phyloP scores from a whole-genome alignment of 805 yeast genomes.

The Yamadazyma akitaensis region DNA sequence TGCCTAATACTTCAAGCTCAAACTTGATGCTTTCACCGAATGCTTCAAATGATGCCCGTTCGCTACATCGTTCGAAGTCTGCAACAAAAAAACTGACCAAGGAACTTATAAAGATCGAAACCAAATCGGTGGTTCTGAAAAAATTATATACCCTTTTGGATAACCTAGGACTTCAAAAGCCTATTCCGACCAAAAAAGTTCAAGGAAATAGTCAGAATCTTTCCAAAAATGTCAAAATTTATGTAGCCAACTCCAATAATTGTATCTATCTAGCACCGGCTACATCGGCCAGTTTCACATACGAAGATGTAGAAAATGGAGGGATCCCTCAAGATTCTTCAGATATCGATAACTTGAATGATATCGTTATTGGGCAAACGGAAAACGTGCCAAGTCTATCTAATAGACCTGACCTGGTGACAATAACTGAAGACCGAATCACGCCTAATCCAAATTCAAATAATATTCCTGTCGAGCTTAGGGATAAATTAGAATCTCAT shows the following conservation, averaged over 20 bases:
- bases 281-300: constrained; percentile 36
- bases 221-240: constrained; percentile 27
- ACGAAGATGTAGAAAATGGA: constrained; percentile 43
- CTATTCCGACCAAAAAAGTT: constrained; percentile 33
- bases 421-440: constrained; percentile 1
- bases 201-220: constrained; percentile 21
- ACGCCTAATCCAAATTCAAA: constrained; percentile 2
- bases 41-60: constrained; percentile 3
- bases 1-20: constrained; percentile 7
- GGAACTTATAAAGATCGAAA: constrained; percentile 38
- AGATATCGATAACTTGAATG: neutral
- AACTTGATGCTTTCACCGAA: constrained; percentile 3
- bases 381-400: neutral
- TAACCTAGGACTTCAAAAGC: constrained; percentile 40
- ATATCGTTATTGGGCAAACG: neutral
- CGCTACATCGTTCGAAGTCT: constrained; percentile 14
- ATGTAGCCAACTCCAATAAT: constrained; percentile 37
- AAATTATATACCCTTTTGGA: constrained; percentile 27
- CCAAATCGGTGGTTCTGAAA: constrained; percentile 33
- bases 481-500: constrained; percentile 22
- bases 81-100: constrained; percentile 27
- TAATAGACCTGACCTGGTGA: neutral
- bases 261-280: constrained; percentile 41
- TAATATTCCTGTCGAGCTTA: constrained; percentile 13
- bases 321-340: constrained; percentile 18